Base-by-base conservation (phyloP, 2,329 filamentous ascomycete genomes). In the Penicillium thymicola region DNA sequence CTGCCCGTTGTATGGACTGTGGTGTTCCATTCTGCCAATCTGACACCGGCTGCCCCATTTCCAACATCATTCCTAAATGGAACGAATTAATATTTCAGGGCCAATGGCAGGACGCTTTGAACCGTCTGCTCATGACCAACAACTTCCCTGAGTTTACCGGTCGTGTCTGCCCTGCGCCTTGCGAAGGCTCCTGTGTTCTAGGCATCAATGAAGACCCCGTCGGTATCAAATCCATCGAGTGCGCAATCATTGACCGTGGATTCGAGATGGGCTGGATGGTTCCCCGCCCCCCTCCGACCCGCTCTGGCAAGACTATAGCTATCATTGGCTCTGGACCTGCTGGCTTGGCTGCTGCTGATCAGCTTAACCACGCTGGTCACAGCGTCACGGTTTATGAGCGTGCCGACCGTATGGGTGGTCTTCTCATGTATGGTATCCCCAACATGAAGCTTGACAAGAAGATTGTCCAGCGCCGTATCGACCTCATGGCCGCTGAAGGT, bases 361-460 rank as follows among this genome's bases (percentile, higher is more conserved):
- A 97, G 77, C 85, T 97, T 65, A 97, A 97, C 84, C 89, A 89
- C 68, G 90, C 89, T 67, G 93, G 93, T 28, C 93, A 97, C 78
- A 79, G 73, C 5, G 91, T 97, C 53, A 96, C 91, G 13, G 85
- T 97, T 18, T 97, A 94, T 70, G 93, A 97, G 82, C 90, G 93
- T 63, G 86, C 92, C 58, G 93, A 97, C 72, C 90, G 93, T 63
- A 80, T 89, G 56, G 93, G 93, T 77, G 93, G 93, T 75, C 82
- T 97, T 54, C 85, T 97, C 69, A 97, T 97, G 93, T 97, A 97
- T 72, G 93, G 93, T 65, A 97, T 97, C 65, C 93, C 93, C 65
- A 97, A 97, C 82, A 97, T 97, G 93, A 97, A 97, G 82, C 89
- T 97, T 41, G 93, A 97, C 80, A 97, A 97, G 84, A 91, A 91